These are phyloP conservation scores for Triticum timopheevii DNA, from an alignment of 176 grass and related monocot genomes.

Conservation along the genomic window DNA sequence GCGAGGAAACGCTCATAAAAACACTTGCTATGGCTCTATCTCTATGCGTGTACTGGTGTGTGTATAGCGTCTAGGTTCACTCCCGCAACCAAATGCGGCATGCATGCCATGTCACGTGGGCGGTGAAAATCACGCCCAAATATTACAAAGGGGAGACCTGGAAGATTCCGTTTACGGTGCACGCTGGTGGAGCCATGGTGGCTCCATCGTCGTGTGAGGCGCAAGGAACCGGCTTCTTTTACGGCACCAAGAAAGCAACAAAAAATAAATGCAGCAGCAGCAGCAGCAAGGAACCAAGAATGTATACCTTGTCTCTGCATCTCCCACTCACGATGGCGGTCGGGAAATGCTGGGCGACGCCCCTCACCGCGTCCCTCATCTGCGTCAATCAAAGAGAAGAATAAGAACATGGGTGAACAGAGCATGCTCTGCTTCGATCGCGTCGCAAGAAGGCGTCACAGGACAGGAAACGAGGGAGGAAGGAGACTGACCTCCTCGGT, in stretches of 20 bases:
- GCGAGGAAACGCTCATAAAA: background rate
- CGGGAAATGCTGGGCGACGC: slow-evolving; percentile 72
- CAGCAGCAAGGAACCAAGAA: background rate
- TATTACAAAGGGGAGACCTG: background rate
- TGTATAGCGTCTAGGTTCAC: slow-evolving; percentile 16
- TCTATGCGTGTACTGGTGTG: background rate
- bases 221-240: background rate
- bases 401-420: background rate
- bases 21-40: background rate
- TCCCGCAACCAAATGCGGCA: background rate
- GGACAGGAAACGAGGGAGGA: background rate
- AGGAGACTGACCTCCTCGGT: slow-evolving; percentile 45
- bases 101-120: slow-evolving; percentile 3
- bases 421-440: background rate
- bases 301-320: slow-evolving; percentile 92
- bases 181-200: background rate
- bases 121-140: background rate
- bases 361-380: slow-evolving; percentile 81
- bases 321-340: slow-evolving; percentile 94
- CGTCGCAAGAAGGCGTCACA: background rate
- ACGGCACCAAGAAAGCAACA: background rate
- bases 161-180: slow-evolving; percentile 10
- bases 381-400: slow-evolving; percentile 7
- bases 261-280: background rate
- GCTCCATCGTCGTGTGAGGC: background rate